Percentiles rank a stretch among this genome's conserved stretches.
Conservation (phyloP, 345 rosid species). For the Adansonia digitata region DNA sequence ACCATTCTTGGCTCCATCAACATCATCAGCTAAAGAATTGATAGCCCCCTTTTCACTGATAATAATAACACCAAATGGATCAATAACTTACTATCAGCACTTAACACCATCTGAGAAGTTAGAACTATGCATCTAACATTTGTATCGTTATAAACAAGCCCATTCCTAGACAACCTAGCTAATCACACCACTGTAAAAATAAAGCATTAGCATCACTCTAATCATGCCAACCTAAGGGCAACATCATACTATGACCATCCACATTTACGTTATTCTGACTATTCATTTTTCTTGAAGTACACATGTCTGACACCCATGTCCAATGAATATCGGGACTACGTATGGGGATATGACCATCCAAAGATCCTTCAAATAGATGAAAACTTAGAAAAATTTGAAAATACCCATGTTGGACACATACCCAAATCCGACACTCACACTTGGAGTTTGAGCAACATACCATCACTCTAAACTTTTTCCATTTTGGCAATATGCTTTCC, state of each 20-base stretch:
- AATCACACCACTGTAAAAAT: background rate
- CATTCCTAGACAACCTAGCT: background rate
- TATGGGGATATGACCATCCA: too few species aligned
- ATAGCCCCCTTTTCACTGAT: background rate
- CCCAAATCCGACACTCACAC: too few species aligned
- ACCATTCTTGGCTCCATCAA: background rate
- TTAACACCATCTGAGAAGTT: background rate
- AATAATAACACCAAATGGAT: background rate
- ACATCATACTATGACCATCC: background rate
- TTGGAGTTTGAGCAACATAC: too few species aligned
- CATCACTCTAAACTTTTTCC: background rate
- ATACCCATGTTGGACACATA: too few species aligned
- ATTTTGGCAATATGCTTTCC: background rate
- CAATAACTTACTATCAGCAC: background rate
- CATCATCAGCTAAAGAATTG: background rate
- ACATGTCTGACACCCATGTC: too few species aligned
- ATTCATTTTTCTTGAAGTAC: too few species aligned
- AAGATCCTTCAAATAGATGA: too few species aligned
- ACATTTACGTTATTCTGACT: too few species aligned
- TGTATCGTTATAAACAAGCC: background rate
- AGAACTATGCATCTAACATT: background rate
- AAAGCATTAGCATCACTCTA: background rate
- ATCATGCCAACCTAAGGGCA: background rate
- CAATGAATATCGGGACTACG: too few species aligned
- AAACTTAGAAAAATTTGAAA: too few species aligned